These are phyloP conservation scores for Hippophae tibetana DNA, from an alignment of 306 rosid genomes.

Conservation along the genomic window DNA sequence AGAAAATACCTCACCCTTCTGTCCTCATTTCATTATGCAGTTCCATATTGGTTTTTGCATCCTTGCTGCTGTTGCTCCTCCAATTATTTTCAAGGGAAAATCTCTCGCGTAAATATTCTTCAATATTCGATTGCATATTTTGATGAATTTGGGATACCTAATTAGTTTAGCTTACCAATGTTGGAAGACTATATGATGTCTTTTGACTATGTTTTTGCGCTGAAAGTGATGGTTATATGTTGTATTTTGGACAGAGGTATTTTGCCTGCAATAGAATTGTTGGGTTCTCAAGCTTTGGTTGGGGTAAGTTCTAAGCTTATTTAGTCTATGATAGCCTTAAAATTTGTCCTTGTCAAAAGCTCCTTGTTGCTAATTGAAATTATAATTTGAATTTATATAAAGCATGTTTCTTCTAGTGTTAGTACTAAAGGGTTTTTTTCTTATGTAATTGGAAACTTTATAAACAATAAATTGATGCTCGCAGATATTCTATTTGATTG, in stretches of 20 bases:
- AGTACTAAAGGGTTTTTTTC: conserved; percentile 10
- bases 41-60: conserved; percentile 75
- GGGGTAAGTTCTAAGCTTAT: conserved; percentile 46
- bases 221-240: conserved; percentile 27
- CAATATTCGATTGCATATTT: not conserved
- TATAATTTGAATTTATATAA: too few relatives aligned
- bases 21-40: conserved; percentile 35
- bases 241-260: conserved; percentile 61
- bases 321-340: conserved; percentile 14
- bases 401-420: not conserved
- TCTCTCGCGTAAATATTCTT: conserved; percentile 68
- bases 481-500: conserved; percentile 84
- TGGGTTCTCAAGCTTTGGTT: conserved; percentile 34
- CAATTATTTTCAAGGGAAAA: conserved; percentile 68
- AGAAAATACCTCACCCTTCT: conserved; percentile 17
- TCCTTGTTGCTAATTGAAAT: not conserved
- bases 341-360: not conserved
- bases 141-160: not conserved
- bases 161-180: not conserved
- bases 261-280: conserved; percentile 61
- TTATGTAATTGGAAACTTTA: conserved; percentile 9
- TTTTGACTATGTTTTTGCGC: not conserved
- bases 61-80: conserved; percentile 80
- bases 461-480: conserved; percentile 8
- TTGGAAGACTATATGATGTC: not conserved